phyloP scores from a whole-genome alignment of 2,329 filamentous ascomycete genomes.

The Grosmannia huntii region DNA sequence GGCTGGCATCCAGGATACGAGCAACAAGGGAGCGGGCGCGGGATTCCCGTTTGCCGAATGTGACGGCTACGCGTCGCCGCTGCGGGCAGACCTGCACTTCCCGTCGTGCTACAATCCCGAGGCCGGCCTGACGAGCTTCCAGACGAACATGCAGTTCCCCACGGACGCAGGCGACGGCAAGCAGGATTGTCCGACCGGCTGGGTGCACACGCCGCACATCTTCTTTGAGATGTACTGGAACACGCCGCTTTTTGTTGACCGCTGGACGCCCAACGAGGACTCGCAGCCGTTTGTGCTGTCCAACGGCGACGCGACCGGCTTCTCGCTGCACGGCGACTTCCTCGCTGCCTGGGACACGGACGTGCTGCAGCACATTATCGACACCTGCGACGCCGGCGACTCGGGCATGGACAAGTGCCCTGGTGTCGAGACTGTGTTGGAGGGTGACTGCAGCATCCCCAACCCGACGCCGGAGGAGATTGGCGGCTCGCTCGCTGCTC shows the following conservation, averaged over 20 bases:
- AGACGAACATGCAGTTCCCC: constrained; percentile 56
- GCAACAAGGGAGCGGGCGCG: constrained; percentile 41
- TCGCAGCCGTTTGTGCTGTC: constrained; percentile 54
- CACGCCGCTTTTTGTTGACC: constrained; percentile 36
- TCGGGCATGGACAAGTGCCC: constrained; percentile 50
- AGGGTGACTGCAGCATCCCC: constrained; percentile 35
- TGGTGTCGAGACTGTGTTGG: constrained; percentile 37
- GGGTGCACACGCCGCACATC: constrained; percentile 41
- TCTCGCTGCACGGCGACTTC: constrained; percentile 60
- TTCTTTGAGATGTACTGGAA: constrained; percentile 51
- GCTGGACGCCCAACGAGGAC: constrained; percentile 42
- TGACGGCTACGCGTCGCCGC: constrained; percentile 46
- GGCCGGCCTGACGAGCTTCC: constrained; percentile 44
- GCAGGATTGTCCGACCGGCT: constrained; percentile 41
- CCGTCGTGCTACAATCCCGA: constrained; percentile 61
- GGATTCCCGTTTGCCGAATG: constrained; percentile 63
- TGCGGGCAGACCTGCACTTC: constrained; percentile 57
- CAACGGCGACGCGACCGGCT: constrained; percentile 58
- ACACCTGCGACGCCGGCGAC: constrained; percentile 49
- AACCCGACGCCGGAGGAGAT: constrained; percentile 34
- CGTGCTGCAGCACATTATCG: constrained; percentile 52
- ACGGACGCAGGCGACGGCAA: constrained; percentile 28
- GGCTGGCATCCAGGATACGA: constrained; percentile 41
- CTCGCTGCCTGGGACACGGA: constrained; percentile 57
- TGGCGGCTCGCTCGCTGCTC: constrained; percentile 27